A percentile compares a stretch with the other conserved stretches of the same genome.
Conservation (phyloP, 1,284 basidiomycete species). For the Termitomyces sp. region DNA sequence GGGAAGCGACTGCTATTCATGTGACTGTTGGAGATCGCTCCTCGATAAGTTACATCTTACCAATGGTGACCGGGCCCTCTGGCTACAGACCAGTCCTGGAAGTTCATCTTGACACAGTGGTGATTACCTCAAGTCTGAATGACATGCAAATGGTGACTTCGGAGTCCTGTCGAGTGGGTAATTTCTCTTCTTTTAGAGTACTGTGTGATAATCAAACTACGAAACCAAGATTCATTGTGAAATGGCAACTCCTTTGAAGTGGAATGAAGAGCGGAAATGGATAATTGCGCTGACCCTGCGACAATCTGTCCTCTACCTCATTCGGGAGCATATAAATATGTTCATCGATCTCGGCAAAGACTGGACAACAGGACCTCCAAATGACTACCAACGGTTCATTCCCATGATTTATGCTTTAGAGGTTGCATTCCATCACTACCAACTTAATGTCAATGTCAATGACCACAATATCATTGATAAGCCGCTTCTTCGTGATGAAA, state of each 20-base stretch:
- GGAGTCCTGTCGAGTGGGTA: slow-evolving; percentile 66
- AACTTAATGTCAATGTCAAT: slow-evolving; percentile 81
- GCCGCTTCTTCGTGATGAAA: slow-evolving; percentile 72
- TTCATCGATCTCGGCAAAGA: slow-evolving; percentile 85
- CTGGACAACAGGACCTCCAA: slow-evolving; percentile 79
- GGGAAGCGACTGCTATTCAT: slow-evolving; percentile 71
- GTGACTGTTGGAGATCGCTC: slow-evolving; percentile 76
- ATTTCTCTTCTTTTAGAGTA: slow-evolving; percentile 2
- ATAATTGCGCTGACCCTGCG: slow-evolving; percentile 64
- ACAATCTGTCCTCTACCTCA: slow-evolving; percentile 67
- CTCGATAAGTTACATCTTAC: slow-evolving; percentile 77
- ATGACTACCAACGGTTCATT: slow-evolving; percentile 76
- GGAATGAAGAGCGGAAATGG: slow-evolving; percentile 77
- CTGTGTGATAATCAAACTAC: neutral
- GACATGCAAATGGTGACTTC: slow-evolving; percentile 74
- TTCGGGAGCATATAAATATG: slow-evolving; percentile 91
- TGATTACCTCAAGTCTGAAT: slow-evolving; percentile 80
- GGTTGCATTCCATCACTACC: slow-evolving; percentile 69
- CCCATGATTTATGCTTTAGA: slow-evolving; percentile 76
- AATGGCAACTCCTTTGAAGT: slow-evolving; percentile 59
- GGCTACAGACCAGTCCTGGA: slow-evolving; percentile 80
- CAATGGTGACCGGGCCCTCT: slow-evolving; percentile 65
- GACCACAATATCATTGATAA: slow-evolving; percentile 95
- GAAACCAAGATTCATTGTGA: slow-evolving; percentile 53
- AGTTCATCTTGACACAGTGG: slow-evolving; percentile 77